Conservation (phyloP, 371 early-diverging fungal genomes). For the Rhizopus sp. region DNA sequence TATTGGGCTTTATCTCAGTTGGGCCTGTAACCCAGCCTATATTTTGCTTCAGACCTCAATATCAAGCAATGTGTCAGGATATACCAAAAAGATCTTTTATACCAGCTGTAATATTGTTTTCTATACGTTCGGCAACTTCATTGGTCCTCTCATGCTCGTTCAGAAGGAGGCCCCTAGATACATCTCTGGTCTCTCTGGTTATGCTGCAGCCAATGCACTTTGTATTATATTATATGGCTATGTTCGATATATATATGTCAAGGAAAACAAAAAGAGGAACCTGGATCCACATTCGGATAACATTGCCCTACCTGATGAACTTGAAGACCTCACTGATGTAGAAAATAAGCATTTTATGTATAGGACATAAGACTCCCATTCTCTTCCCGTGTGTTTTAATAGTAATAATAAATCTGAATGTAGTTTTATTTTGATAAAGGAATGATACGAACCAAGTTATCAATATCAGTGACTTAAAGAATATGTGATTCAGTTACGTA, state of each 20-base stretch:
- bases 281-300: neutral
- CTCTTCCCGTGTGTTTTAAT: neutral
- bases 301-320: conserved; percentile 14
- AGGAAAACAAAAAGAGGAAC: conserved; percentile 17
- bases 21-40: conserved; percentile 7
- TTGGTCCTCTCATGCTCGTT: conserved; percentile 23
- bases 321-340: conserved; percentile 22
- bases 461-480: too few relatives aligned
- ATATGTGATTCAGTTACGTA: too few relatives aligned
- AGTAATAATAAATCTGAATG: too few relatives aligned
- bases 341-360: conserved; percentile 24
- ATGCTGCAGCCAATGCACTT: conserved; percentile 31
- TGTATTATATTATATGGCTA: conserved; percentile 20
- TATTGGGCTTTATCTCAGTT: conserved; percentile 19
- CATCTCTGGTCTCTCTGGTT: conserved; percentile 33
- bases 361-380: conserved; percentile 6
- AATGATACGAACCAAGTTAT: too few relatives aligned
- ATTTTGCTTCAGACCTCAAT: conserved; percentile 16
- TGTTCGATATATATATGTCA: conserved; percentile 15
- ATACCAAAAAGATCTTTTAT: conserved; percentile 29
- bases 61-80: conserved; percentile 25
- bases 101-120: conserved; percentile 19
- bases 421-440: too few relatives aligned
- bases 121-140: conserved; percentile 24
- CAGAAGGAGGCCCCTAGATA: conserved; percentile 27